A percentile compares a stretch with the other conserved stretches of the same genome.
Evolutionary conservation across 768 basidiomycete genomes (phyloP).

Genomic region (Lactifluus subvellereus): DNA sequence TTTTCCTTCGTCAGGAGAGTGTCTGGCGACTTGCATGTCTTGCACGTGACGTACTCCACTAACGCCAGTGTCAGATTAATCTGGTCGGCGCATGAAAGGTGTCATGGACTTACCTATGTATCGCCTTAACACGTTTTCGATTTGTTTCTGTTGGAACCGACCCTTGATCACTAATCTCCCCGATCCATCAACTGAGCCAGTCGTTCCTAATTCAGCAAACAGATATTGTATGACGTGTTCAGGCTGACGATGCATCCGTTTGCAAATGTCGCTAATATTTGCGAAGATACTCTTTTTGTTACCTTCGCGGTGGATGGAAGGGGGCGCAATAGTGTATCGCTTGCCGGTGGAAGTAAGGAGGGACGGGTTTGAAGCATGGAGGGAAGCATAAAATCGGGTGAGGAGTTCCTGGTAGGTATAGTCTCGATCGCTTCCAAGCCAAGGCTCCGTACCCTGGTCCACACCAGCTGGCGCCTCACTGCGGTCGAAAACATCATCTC

Average conservation of each 20-base stretch:
- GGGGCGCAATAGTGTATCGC: slow-evolving; percentile 96
- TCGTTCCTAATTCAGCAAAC: slow-evolving; percentile 98
- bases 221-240: slow-evolving; percentile 97
- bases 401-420: slow-evolving; percentile 98
- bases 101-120: slow-evolving; percentile 74
- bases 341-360: slow-evolving; percentile 81
- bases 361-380: slow-evolving; percentile 92
- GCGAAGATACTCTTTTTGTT: slow-evolving; percentile 98
- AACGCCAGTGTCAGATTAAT: slow-evolving; percentile 7
- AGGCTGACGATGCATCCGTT: slow-evolving; percentile 95
- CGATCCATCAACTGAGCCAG: slow-evolving; percentile 88
- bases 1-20: slow-evolving; percentile 96
- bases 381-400: slow-evolving; percentile 82
- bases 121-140: slow-evolving; percentile 92
- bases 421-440: slow-evolving; percentile 90
- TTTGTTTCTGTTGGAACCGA: slow-evolving; percentile 96
- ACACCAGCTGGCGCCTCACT: slow-evolving; percentile 44
- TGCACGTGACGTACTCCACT: slow-evolving; percentile 99
- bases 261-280: slow-evolving; percentile 96
- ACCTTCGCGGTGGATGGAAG: slow-evolving; percentile 89
- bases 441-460: slow-evolving; percentile 77
- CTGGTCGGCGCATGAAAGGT: neutral
- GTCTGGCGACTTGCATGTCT: slow-evolving; percentile 98
- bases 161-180: slow-evolving; percentile 95
- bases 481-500: slow-evolving; percentile 80